Conservation (phyloP, 768 basidiomycete genomes). For the Leucocoprinus sp. region DNA sequence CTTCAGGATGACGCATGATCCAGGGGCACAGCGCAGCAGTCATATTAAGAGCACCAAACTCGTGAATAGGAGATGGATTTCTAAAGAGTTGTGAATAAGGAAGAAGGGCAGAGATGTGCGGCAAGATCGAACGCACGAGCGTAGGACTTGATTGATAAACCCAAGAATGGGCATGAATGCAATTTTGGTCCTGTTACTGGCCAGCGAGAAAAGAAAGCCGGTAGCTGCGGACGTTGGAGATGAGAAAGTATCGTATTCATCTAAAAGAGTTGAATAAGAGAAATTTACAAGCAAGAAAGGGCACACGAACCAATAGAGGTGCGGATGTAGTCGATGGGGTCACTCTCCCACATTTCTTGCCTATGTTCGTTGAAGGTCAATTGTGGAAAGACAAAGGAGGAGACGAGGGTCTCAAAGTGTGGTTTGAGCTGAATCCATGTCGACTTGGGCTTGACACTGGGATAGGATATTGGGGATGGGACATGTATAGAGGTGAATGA, state of each 20-base stretch:
- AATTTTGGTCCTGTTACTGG: slow-evolving; percentile 72
- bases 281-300: background rate
- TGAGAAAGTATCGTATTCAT: slow-evolving; percentile 74
- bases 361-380: slow-evolving; percentile 68
- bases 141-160: slow-evolving; percentile 69
- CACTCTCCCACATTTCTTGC: slow-evolving; percentile 66
- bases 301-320: slow-evolving; percentile 53
- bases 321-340: slow-evolving; percentile 78
- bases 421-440: slow-evolving; percentile 86
- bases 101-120: no score
- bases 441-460: slow-evolving; percentile 85
- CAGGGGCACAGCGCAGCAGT: slow-evolving; percentile 65
- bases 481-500: slow-evolving; percentile 10
- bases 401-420: slow-evolving; percentile 71
- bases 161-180: slow-evolving; percentile 74
- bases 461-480: slow-evolving; percentile 1
- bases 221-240: slow-evolving; percentile 75
- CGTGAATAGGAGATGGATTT: slow-evolving; percentile 47
- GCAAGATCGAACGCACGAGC: slow-evolving; percentile 59
- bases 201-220: slow-evolving; percentile 71
- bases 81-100: slow-evolving; percentile 13
- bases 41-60: slow-evolving; percentile 84
- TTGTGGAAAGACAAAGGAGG: slow-evolving; percentile 79
- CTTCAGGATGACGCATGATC: slow-evolving; percentile 80
- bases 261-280: slow-evolving; percentile 25